A percentile compares a stretch with the other conserved stretches of the same genome.
phyloP scores from a whole-genome alignment of 495 filamentous ascomycete species.

The Aspergillus campestris region DNA sequence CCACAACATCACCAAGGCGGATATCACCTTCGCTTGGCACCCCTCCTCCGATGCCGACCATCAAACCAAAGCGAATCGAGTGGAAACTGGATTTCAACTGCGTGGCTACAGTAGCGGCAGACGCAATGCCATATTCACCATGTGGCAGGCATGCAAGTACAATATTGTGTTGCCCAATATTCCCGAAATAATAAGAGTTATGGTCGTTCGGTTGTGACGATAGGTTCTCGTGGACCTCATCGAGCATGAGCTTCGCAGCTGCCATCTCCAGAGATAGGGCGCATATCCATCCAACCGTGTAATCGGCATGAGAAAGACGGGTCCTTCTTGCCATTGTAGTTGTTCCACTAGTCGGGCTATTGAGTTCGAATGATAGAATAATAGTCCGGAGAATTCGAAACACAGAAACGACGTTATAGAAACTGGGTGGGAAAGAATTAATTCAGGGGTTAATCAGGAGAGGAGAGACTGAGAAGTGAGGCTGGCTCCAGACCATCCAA shows the following conservation, averaged over 20 bases:
- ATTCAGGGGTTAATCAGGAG: too few relatives aligned
- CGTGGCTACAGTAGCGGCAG: slow-evolving; percentile 20
- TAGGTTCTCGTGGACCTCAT: slow-evolving; percentile 20
- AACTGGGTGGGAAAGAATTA: too few relatives aligned
- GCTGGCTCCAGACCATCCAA: too few relatives aligned
- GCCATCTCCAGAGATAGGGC: slow-evolving; percentile 25
- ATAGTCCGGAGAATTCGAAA: too few relatives aligned
- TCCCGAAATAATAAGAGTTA: slow-evolving; percentile 21
- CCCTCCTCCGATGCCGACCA: slow-evolving; percentile 39
- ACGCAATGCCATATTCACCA: slow-evolving; percentile 18
- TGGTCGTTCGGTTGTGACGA: background rate
- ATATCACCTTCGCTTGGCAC: slow-evolving; percentile 5
- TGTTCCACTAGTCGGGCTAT: too few relatives aligned
- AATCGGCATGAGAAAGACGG: slow-evolving; percentile 5
- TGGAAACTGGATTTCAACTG: slow-evolving; percentile 26
- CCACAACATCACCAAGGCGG: slow-evolving; percentile 3
- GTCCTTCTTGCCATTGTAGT: too few relatives aligned
- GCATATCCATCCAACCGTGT: slow-evolving; percentile 41
- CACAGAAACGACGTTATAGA: too few relatives aligned
- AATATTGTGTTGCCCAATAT: slow-evolving; percentile 26
- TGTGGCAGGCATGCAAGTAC: slow-evolving; percentile 27
- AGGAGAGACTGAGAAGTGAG: too few relatives aligned
- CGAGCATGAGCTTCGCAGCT: slow-evolving; percentile 29
- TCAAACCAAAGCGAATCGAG: background rate
- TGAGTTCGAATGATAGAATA: too few relatives aligned